A percentile compares a stretch with the other conserved stretches of the same genome.
Conservation (phyloP, 192 early-diverging fungal genomes). For the Backusella parvicylindrica region DNA sequence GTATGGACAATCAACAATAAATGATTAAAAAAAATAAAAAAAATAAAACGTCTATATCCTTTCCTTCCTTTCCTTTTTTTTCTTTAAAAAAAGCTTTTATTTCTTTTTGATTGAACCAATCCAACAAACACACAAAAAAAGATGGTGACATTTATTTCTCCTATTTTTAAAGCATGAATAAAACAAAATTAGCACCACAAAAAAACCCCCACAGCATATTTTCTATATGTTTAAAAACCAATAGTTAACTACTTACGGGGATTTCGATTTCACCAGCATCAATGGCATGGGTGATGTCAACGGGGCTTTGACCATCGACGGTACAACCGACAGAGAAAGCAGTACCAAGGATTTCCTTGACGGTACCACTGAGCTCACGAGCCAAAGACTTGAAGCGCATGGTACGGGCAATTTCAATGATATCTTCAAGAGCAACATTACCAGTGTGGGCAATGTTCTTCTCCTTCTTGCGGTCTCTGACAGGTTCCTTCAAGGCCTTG, state of each 20-base stretch:
- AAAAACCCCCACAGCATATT: no score
- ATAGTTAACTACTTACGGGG: conserved; percentile 30
- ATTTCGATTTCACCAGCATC: conserved; percentile 83
- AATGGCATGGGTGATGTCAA: conserved; percentile 82
- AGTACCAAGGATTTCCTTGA: conserved; percentile 96
- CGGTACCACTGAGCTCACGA: conserved; percentile 91
- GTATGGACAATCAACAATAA: background rate
- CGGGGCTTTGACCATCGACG: conserved; percentile 92
- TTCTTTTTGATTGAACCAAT: conserved; percentile 11
- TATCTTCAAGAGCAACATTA: conserved; percentile 90
- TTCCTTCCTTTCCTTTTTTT: background rate
- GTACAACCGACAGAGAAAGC: conserved; percentile 95
- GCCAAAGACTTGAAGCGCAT: conserved; percentile 95
- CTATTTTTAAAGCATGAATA: conserved; percentile 10
- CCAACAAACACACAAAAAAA: conserved; percentile 15
- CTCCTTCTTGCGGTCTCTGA: conserved; percentile 98
- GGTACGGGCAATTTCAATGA: conserved; percentile 94
- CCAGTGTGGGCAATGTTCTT: conserved; percentile 99
- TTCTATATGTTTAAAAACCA: no score
- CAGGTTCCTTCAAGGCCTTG: conserved; percentile 95
- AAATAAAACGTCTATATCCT: background rate
- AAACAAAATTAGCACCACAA: background rate
- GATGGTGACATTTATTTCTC: conserved; percentile 22
- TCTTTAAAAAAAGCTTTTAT: conserved; percentile 3
- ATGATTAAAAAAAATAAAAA: background rate